Evolutionary conservation across 1,139 yeast species (phyloP).

Genomic region (Taphrina sp.): DNA sequence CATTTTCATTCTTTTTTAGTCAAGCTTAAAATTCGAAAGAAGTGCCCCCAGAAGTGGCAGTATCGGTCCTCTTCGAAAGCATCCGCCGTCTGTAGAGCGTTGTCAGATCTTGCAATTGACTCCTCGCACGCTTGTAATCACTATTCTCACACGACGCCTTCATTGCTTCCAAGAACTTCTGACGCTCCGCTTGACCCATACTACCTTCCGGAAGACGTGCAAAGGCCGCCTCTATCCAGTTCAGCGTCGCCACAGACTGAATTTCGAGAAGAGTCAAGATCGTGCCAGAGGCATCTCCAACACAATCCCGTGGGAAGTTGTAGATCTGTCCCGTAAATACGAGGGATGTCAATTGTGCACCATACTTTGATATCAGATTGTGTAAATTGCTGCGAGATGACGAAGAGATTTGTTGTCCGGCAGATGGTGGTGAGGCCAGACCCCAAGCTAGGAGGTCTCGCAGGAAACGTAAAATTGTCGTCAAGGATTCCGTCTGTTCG

Average conservation of each 20-base stretch:
- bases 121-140: conserved; percentile 23
- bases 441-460: conserved; percentile 86
- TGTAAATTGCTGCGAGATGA: conserved; percentile 29
- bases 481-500: conserved; percentile 70
- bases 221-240: conserved; percentile 63
- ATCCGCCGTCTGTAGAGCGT: conserved; percentile 32
- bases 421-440: conserved; percentile 71
- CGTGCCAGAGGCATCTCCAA: conserved; percentile 73
- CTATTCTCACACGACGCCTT: conserved; percentile 4
- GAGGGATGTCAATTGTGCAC: conserved; percentile 56
- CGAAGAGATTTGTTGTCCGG: conserved; percentile 52
- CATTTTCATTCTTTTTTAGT: too few relatives aligned
- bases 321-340: conserved; percentile 67
- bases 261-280: conserved; percentile 64
- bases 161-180: conserved; percentile 50
- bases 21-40: not conserved
- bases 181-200: conserved; percentile 64
- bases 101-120: conserved; percentile 32
- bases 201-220: conserved; percentile 56
- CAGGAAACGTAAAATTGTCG: conserved; percentile 68
- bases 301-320: conserved; percentile 68
- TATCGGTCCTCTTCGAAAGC: conserved; percentile 16
- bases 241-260: conserved; percentile 50
- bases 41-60: not conserved
- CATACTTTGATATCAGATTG: conserved; percentile 47